phyloP scores from a whole-genome alignment of 331 rosid genomes.

The Saraca asoca region DNA sequence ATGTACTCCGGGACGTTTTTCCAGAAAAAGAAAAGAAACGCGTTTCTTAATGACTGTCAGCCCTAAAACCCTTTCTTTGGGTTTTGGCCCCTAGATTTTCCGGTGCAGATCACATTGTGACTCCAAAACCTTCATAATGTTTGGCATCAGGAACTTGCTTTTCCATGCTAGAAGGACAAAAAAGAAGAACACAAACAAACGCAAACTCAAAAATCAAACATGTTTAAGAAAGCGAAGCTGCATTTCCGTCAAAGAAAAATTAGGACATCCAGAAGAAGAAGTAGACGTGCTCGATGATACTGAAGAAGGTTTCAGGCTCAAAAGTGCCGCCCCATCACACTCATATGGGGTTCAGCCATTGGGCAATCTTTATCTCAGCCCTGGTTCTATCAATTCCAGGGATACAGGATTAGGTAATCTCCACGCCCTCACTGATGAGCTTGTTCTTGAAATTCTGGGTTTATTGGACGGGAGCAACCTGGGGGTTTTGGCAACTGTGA shows the following conservation, averaged over 20 bases:
- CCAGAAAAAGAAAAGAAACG: not conserved
- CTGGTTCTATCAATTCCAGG: slow-evolving; percentile 65
- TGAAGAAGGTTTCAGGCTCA: slow-evolving; percentile 70
- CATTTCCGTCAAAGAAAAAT: slow-evolving; percentile 32
- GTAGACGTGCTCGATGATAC: slow-evolving; percentile 43
- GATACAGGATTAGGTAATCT: slow-evolving; percentile 87
- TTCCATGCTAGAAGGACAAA: slow-evolving; percentile 41
- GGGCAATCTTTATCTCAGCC: slow-evolving; percentile 72
- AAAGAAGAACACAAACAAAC: slow-evolving; percentile 33
- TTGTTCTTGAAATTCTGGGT: slow-evolving; percentile 79
- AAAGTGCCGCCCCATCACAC: slow-evolving; percentile 64
- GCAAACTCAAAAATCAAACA: slow-evolving; percentile 33
- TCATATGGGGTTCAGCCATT: slow-evolving; percentile 82
- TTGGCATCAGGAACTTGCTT: slow-evolving; percentile 46
- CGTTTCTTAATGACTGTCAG: not conserved
- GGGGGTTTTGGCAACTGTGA: slow-evolving; percentile 71
- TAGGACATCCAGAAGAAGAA: slow-evolving; percentile 1
- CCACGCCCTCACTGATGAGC: slow-evolving; percentile 73
- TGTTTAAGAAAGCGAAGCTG: slow-evolving; percentile 28
- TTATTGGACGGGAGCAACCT: slow-evolving; percentile 51
- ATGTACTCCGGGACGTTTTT: no score
- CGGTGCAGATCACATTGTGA: not conserved
- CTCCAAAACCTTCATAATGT: slow-evolving; percentile 41
- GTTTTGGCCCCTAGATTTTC: slow-evolving; percentile 4
- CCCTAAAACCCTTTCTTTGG: not conserved